Percentiles rank a stretch among this genome's conserved stretches.
phyloP scores from a whole-genome alignment of 2,329 filamentous ascomycete genomes.

The Calcarisporium arbuscula region DNA sequence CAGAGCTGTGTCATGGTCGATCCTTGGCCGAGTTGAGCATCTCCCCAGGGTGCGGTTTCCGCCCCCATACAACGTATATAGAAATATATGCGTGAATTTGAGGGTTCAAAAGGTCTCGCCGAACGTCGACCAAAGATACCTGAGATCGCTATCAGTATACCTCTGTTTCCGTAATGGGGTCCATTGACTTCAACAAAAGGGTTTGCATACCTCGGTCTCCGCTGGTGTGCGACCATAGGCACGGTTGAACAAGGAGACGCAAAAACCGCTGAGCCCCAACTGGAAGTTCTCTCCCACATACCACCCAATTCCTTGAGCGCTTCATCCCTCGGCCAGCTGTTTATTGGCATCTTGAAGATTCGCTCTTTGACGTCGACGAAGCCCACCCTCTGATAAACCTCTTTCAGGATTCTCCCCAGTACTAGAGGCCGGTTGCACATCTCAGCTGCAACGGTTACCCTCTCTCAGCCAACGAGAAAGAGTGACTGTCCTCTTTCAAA shows the following conservation, averaged over 20 bases:
- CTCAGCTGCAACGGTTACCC: conserved; percentile 30
- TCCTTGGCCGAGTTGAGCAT: neutral
- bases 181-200: neutral
- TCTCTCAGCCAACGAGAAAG: conserved; percentile 35
- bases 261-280: conserved; percentile 38
- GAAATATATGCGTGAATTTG: conserved; percentile 42
- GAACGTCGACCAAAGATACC: conserved; percentile 43
- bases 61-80: conserved; percentile 44
- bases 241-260: conserved; percentile 33
- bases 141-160: conserved; percentile 14
- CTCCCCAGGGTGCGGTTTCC: conserved; percentile 39
- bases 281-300: conserved; percentile 39
- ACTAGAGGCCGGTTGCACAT: conserved; percentile 28
- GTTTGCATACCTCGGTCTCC: conserved; percentile 40
- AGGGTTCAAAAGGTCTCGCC: conserved; percentile 39
- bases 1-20: too few relatives aligned
- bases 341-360: conserved; percentile 48
- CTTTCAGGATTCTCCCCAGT: conserved; percentile 26
- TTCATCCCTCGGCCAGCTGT: conserved; percentile 45
- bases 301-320: conserved; percentile 35
- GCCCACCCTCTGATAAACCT: conserved; percentile 39
- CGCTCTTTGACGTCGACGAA: conserved; percentile 49
- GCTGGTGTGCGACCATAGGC: conserved; percentile 33
- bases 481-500: conserved; percentile 28
- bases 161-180: too few relatives aligned